Conservation (phyloP, 768 basidiomycete species). For the Lactarius indigo region DNA sequence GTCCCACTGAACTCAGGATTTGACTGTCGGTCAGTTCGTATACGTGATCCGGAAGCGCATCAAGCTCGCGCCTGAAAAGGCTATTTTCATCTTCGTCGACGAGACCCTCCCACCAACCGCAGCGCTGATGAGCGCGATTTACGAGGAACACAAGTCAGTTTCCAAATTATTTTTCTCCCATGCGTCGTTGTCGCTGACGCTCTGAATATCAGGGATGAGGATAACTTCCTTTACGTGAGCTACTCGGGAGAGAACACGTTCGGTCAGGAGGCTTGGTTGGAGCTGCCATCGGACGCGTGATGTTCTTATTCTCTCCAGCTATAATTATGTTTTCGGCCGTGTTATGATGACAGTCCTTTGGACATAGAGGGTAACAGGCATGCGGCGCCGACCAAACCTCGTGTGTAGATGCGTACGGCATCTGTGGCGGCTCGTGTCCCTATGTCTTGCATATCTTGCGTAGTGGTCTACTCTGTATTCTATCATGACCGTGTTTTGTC, state of each 20-base stretch:
- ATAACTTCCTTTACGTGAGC: constrained; percentile 97
- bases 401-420: constrained; percentile 3
- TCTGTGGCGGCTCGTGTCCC: constrained; percentile 9
- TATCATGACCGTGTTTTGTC: constrained; percentile 18
- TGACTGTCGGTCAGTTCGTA: constrained; percentile 98
- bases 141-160: constrained; percentile 95
- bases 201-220: constrained; percentile 76
- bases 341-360: constrained; percentile 13
- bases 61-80: constrained; percentile 99
- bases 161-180: constrained; percentile 1
- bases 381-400: not conserved
- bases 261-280: constrained; percentile 39
- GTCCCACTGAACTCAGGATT: constrained; percentile 53
- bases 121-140: constrained; percentile 97
- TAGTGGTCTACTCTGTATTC: constrained; percentile 23
- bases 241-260: constrained; percentile 99
- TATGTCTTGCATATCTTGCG: constrained; percentile 23
- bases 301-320: constrained; percentile 2
- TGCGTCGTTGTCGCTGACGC: not conserved
- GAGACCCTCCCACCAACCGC: constrained; percentile 98
- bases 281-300: constrained; percentile 25
- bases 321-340: constrained; percentile 22
- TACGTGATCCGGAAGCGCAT: constrained; percentile 99
- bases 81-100: constrained; percentile 99
- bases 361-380: constrained; percentile 18